A percentile compares a stretch with the other conserved stretches of the same genome.
Conservation (phyloP, 1,284 basidiomycete species). For the Heliocybe sulcata region DNA sequence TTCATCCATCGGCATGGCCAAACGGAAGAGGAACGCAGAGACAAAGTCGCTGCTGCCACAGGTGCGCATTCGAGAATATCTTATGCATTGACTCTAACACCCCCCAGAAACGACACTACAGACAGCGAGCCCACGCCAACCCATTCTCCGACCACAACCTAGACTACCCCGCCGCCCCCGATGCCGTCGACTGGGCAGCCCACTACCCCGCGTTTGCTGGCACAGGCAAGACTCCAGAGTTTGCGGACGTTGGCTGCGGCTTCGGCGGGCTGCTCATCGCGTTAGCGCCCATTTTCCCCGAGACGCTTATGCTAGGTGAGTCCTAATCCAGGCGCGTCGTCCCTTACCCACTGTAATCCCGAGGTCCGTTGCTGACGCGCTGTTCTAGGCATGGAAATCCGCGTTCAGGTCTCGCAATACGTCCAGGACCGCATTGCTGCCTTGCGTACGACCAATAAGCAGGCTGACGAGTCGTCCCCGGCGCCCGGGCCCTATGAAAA, state of each 20-base stretch:
- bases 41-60: slow-evolving; percentile 23
- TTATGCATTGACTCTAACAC: background rate
- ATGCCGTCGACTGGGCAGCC: slow-evolving; percentile 74
- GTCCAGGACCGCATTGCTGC: slow-evolving; percentile 93
- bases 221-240: slow-evolving; percentile 71
- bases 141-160: slow-evolving; percentile 96
- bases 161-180: slow-evolving; percentile 82
- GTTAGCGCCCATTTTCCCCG: slow-evolving; percentile 87
- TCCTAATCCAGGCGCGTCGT: slow-evolving; percentile 9
- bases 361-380: slow-evolving; percentile 1
- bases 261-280: slow-evolving; percentile 93
- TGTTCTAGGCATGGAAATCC: slow-evolving; percentile 87
- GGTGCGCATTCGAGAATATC: slow-evolving; percentile 14
- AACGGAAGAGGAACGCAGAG: slow-evolving; percentile 32
- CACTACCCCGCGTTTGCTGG: slow-evolving; percentile 77
- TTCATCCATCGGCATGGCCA: slow-evolving; percentile 29
- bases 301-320: slow-evolving; percentile 91
- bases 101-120: slow-evolving; percentile 86
- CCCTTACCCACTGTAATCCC: background rate
- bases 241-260: slow-evolving; percentile 96
- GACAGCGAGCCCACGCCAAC: slow-evolving; percentile 97
- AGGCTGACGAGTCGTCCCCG: slow-evolving; percentile 16
- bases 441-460: slow-evolving; percentile 54
- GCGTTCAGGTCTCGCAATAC: slow-evolving; percentile 94
- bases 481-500: slow-evolving; percentile 71